Evolutionary conservation across 2,329 filamentous ascomycete species (phyloP), one percentile per base, ranked within the genome.

Genomic region (Rhynchosporium graminicola): DNA sequence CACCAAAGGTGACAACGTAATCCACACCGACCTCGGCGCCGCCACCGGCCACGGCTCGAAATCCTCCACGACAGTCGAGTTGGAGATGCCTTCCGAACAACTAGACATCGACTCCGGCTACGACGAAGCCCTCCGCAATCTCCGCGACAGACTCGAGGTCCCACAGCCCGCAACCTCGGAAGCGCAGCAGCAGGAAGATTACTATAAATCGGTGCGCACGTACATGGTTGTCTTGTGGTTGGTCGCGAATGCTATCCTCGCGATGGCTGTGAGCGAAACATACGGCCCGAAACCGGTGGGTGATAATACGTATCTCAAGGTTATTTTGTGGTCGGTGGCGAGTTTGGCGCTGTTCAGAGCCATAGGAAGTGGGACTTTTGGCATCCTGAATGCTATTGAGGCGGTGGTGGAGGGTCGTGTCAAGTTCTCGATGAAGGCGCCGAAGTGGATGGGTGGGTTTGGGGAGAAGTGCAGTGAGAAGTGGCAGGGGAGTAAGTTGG

Each of bases 141-240:
- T 99, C 4, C 90, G 95, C 57, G 95, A 99, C 74, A 85, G 95
- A 50, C 82, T 99, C 70, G 92, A 96, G 74, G 94, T 98, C 0
- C 81, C 89, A 10, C 75, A 77, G 12, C 76, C 83, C 0, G 76
- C 80, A 0, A 70, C 86, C 15, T 87, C 84, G 48, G 94, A 97
- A 70, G 81, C 85, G 0, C 95, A 98, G 78, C 79, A 92, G 77
- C 95, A 99, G 76, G 95, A 99, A 76, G 95, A 99, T 78, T 99
- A 99, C 83, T 99, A 99, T 83, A 91, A 93, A 76, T 91, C 89
- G 46, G 95, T 99, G 58, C 87, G 95, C 60, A 99, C 95, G 0
- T 99, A 99, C 86, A 96, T 99, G 88, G 95, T 99, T 12, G 87
- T 96, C 48, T 83, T 88, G 52, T 99, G 95, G 95, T 92, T 99